Evolutionary conservation across 2,329 filamentous ascomycete species (phyloP), one percentile per base, ranked within the genome.

Genomic region (Aspergillus niger): DNA sequence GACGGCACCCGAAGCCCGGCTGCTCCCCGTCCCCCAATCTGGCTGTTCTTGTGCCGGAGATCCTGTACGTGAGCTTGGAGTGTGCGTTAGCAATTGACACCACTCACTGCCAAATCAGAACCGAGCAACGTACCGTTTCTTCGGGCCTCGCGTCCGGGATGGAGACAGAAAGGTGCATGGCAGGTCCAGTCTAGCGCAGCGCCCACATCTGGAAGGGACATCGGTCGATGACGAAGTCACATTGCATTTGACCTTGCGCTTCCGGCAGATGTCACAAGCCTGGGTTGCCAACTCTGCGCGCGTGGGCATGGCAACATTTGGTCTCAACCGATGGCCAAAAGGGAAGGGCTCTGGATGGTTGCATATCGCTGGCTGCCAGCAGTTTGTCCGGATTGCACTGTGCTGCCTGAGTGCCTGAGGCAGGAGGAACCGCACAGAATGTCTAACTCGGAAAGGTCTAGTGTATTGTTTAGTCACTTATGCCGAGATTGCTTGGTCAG

Each of bases 91-190:
- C 15, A 8, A 11, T 24, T 3, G 20, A 20, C 17, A 24, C 11
- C 8, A 7, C 20, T 11, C 8, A 17, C 15, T 15, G 5, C 8
- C n/a, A 11, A 10, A 22, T 8, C 2, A 39, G n/a, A 15, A 3
- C n/a, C 7, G 15, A n/a, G 15, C 7, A 17, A 8, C 53, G 17
- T 55, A 65, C 64, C 55, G 47, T 54, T 58, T 63, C 49, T 66
- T 66, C 0, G 64, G 63, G 5, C 64, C 63, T 10, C 63, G 57
- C 11, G 53, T 49, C 53, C 55, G 63, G 5, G 60, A 60, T 7
- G 64, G 64, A 13, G 54, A 57, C 22, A 58, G 30, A 49, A 66
- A 66, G 11, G 63, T 65, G 41, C 64, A 66, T 2, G 48, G 20
- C 30, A 61, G 38, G 36, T 62, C 57, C 24, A 66, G 24, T 26